These are phyloP conservation scores for Rhytidiadelphus loreus DNA, from an alignment of 225 moss, liverwort and hornwort species.

Conservation along the genomic window DNA sequence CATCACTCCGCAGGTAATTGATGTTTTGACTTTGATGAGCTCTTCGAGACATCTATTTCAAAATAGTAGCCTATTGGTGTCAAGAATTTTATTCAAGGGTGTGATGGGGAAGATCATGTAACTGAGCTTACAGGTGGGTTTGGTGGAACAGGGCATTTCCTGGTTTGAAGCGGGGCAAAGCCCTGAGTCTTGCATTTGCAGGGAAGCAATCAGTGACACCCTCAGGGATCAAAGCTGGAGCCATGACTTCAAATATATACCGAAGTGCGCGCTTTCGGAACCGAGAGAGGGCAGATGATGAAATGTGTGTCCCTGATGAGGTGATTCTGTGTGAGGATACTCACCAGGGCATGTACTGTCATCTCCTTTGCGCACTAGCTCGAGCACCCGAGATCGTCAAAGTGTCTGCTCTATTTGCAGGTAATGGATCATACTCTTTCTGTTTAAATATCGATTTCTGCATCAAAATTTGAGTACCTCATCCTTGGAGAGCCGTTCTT, in stretches of 20 bases:
- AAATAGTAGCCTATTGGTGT: background rate
- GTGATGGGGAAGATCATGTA: too few species aligned
- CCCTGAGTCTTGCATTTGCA: background rate
- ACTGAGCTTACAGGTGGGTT: background rate
- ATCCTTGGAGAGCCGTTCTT: background rate
- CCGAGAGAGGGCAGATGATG: background rate
- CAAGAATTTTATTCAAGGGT: background rate
- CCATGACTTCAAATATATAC: background rate
- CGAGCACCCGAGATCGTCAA: constrained; percentile 13
- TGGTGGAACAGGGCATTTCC: background rate
- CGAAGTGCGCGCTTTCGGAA: background rate
- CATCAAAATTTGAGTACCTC: background rate
- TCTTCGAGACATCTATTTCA: background rate
- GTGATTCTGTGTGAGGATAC: constrained; percentile 6
- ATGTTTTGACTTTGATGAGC: background rate
- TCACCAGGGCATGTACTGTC: constrained; percentile 46
- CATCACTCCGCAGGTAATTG: background rate
- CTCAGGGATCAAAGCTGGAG: constrained; percentile 11
- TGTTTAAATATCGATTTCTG: too few species aligned
- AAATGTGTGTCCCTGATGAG: constrained; percentile 21
- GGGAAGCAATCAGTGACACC: constrained; percentile 14
- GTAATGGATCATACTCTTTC: background rate
- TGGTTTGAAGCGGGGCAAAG: background rate
- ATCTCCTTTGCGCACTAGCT: constrained; percentile 51
- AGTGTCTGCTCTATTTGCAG: background rate